These are phyloP conservation scores for Nicotiana paniculata DNA, from an alignment of 257 asterid species.

Conservation along the genomic window DNA sequence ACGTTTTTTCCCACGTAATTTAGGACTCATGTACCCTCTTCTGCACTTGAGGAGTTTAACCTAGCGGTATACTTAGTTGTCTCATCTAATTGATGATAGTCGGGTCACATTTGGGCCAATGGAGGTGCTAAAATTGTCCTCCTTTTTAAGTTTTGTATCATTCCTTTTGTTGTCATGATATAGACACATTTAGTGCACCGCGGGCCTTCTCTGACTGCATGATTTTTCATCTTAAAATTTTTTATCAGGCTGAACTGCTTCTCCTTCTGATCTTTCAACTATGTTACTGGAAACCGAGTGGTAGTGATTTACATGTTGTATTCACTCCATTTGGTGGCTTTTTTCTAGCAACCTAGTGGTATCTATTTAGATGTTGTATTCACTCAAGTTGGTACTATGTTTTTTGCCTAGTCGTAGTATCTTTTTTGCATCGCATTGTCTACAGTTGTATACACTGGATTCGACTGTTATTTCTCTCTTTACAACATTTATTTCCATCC, in stretches of 20 bases:
- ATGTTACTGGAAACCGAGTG: background rate
- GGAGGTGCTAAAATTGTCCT: background rate
- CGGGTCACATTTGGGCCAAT: background rate
- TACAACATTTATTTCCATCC: background rate
- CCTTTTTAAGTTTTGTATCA: no score
- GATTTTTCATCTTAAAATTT: background rate
- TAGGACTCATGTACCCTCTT: background rate
- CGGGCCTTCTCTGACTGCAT: background rate
- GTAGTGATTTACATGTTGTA: background rate
- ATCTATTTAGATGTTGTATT: background rate
- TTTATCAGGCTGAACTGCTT: background rate
- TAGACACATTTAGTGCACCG: background rate
- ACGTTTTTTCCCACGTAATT: background rate
- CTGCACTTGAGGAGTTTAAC: background rate
- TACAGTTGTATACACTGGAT: background rate
- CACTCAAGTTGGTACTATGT: background rate
- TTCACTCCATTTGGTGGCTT: background rate
- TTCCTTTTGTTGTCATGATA: background rate
- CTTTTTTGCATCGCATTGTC: background rate
- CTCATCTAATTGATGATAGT: background rate
- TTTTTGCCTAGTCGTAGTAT: background rate
- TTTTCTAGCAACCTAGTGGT: background rate
- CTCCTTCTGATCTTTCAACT: background rate
- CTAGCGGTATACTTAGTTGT: background rate
- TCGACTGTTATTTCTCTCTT: background rate